A percentile compares a stretch with the other conserved stretches of the same genome.
Evolutionary conservation across 371 early-diverging fungal genomes (phyloP).

Genomic region (Funneliformis caledonium): DNA sequence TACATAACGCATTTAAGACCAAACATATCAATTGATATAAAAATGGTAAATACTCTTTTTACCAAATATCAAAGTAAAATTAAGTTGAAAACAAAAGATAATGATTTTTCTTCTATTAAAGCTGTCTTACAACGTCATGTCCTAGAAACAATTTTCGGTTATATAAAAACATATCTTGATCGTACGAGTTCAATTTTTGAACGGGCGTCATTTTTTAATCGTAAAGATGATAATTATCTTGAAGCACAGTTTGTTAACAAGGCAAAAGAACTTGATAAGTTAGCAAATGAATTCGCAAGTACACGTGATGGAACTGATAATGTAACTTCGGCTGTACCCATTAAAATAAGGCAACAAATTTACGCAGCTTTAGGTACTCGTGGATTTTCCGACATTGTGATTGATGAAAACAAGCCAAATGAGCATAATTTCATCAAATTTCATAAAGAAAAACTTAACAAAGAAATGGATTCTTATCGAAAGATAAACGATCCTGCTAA

Average conservation of each 20-base stretch:
- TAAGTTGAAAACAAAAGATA: no score
- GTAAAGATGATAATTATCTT: background rate
- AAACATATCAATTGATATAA: no score
- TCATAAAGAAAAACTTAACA: background rate
- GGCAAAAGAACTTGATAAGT: background rate
- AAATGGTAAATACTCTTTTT: no score
- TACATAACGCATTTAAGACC: slow-evolving; percentile 23
- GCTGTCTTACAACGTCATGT: slow-evolving; percentile 28
- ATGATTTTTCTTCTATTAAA: background rate
- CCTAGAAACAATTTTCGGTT: slow-evolving; percentile 4
- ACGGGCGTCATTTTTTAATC: background rate
- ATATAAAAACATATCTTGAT: background rate
- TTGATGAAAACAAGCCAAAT: background rate
- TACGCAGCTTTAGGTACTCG: slow-evolving; percentile 13
- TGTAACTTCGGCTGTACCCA: background rate
- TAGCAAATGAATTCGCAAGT: background rate
- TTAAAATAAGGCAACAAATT: slow-evolving; percentile 30
- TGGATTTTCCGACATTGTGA: slow-evolving; percentile 17
- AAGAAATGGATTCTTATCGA: background rate
- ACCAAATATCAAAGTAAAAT: no score
- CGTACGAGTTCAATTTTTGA: background rate
- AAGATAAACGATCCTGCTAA: background rate
- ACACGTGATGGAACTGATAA: slow-evolving; percentile 1
- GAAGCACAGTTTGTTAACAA: background rate
- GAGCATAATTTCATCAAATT: background rate